A percentile compares a stretch with the other conserved stretches of the same genome.
Conservation (phyloP, 2,329 filamentous ascomycete species). For the Fusarium protoensiforme region DNA sequence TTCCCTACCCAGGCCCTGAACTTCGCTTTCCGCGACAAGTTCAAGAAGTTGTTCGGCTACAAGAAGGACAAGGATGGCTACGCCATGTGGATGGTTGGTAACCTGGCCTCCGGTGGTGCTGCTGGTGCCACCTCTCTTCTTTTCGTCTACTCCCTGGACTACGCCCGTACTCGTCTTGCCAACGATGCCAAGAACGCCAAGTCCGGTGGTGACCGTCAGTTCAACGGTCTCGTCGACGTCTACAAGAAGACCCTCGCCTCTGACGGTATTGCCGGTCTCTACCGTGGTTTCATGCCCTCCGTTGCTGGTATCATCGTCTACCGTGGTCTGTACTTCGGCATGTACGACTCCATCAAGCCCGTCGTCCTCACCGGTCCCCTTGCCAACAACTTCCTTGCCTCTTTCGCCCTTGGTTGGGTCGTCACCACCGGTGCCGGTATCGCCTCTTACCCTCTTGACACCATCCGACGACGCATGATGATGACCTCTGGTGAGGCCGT, state of each 20-base stretch:
- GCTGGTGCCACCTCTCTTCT: slow-evolving; percentile 99
- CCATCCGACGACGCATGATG: slow-evolving; percentile 99
- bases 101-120: slow-evolving; percentile 99
- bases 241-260: slow-evolving; percentile 99
- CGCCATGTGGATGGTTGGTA: slow-evolving; percentile 98
- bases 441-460: slow-evolving; percentile 99
- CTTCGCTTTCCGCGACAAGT: slow-evolving; percentile 99
- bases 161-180: slow-evolving; percentile 99
- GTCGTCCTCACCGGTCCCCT: slow-evolving; percentile 91
- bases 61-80: slow-evolving; percentile 99
- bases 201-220: slow-evolving; percentile 97
- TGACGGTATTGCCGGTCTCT: slow-evolving; percentile 99
- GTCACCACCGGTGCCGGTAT: slow-evolving; percentile 99
- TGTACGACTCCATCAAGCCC: slow-evolving; percentile 99
- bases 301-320: slow-evolving; percentile 99
- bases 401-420: slow-evolving; percentile 97
- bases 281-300: slow-evolving; percentile 99
- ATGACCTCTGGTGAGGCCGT: slow-evolving; percentile 98
- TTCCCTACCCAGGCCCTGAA: slow-evolving; percentile 99
- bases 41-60: slow-evolving; percentile 99
- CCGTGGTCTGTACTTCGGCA: slow-evolving; percentile 99
- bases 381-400: slow-evolving; percentile 99
- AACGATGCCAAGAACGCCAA: slow-evolving; percentile 99
- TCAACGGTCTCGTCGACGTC: slow-evolving; percentile 99
- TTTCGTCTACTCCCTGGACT: slow-evolving; percentile 99